phyloP scores from a whole-genome alignment of 805 yeast species.

The Metschnikowia sp. region DNA sequence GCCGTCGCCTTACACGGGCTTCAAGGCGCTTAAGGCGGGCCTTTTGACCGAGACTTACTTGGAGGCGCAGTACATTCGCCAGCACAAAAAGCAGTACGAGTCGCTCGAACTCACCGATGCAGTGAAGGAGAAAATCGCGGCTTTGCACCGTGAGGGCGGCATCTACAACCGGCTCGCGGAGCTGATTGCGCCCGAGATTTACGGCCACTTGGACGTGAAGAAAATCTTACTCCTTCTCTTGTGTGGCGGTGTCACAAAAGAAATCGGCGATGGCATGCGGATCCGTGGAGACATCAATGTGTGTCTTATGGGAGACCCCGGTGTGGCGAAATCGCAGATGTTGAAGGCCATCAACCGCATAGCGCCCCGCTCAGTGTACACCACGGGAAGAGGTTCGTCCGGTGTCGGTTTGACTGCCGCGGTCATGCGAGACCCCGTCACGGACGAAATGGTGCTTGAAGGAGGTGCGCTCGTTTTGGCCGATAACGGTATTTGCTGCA shows the following conservation, averaged over 20 bases:
- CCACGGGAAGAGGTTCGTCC: conserved; percentile 98
- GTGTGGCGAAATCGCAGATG: conserved; percentile 97
- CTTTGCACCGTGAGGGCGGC: conserved; percentile 58
- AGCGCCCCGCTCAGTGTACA: conserved; percentile 95
- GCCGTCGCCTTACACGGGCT: conserved; percentile 96
- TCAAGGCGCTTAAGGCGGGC: conserved; percentile 89
- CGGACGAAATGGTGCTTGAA: conserved; percentile 96
- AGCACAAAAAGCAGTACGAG: conserved; percentile 86
- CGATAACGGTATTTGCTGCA: conserved; percentile 97
- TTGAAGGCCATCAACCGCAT: conserved; percentile 86
- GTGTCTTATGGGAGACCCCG: conserved; percentile 98
- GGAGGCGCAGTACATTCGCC: conserved; percentile 81
- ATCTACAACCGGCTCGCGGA: conserved; percentile 76
- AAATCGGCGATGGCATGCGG: conserved; percentile 93
- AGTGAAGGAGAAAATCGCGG: conserved; percentile 52
- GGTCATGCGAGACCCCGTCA: conserved; percentile 97
- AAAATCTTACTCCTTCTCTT: conserved; percentile 80
- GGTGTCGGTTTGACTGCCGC: conserved; percentile 99
- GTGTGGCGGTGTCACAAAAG: conserved; percentile 94
- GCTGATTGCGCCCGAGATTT: conserved; percentile 97
- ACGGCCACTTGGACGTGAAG: conserved; percentile 89
- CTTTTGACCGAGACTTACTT: conserved; percentile 89
- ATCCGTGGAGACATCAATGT: conserved; percentile 96
- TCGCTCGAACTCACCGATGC: conserved; percentile 55
- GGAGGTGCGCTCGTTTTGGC: conserved; percentile 98